These are phyloP conservation scores for Metarhizium anisopliae DNA, from an alignment of 2,329 filamentous ascomycete species.

Conservation along the genomic window DNA sequence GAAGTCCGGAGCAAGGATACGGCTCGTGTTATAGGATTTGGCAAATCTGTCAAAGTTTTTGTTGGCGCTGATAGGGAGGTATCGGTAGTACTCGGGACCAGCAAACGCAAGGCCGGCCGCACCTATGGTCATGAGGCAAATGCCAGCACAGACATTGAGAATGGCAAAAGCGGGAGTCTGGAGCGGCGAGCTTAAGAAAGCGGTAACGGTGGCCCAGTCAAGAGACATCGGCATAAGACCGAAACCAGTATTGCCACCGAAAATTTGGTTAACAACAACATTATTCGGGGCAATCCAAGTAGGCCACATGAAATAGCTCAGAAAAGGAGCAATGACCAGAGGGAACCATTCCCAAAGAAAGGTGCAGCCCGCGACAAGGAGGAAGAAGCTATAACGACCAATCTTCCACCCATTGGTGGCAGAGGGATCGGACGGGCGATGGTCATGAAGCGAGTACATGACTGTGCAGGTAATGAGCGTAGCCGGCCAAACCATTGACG, in stretches of 20 bases:
- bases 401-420: slow-evolving; percentile 49
- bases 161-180: slow-evolving; percentile 53
- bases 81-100: slow-evolving; percentile 41
- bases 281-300: slow-evolving; percentile 56
- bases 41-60: slow-evolving; percentile 52
- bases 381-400: slow-evolving; percentile 48
- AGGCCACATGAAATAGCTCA: slow-evolving; percentile 51
- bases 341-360: slow-evolving; percentile 53
- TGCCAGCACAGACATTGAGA: slow-evolving; percentile 45
- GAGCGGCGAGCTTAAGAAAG: slow-evolving; percentile 46
- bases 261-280: slow-evolving; percentile 54
- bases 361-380: slow-evolving; percentile 37
- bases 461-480: slow-evolving; percentile 52
- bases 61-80: slow-evolving; percentile 47
- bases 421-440: slow-evolving; percentile 39
- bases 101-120: slow-evolving; percentile 45
- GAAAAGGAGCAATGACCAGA: slow-evolving; percentile 47
- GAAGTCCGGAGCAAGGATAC: slow-evolving; percentile 42
- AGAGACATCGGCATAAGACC: slow-evolving; percentile 57
- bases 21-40: slow-evolving; percentile 42
- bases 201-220: slow-evolving; percentile 55
- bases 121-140: slow-evolving; percentile 40
- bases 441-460: slow-evolving; percentile 58
- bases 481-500: slow-evolving; percentile 57
- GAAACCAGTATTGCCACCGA: slow-evolving; percentile 52